Percentiles rank a stretch among this genome's conserved stretches.
These are phyloP conservation scores for Cornus florida DNA, from an alignment of 148 eudicot species.

Conservation along the genomic window DNA sequence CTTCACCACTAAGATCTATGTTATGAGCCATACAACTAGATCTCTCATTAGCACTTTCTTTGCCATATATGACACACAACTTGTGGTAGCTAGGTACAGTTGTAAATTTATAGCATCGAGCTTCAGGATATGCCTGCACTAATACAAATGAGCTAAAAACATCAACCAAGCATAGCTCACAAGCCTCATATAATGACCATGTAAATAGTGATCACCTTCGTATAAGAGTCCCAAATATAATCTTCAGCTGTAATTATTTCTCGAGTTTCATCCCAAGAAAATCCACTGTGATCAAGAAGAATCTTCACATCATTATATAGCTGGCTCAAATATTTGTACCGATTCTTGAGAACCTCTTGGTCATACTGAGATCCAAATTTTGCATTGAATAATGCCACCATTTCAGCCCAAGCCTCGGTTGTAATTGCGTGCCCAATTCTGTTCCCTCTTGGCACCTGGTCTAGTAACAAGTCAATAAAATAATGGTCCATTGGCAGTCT, in stretches of 20 bases:
- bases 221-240: slow-evolving; percentile 8
- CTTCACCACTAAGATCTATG: slow-evolving; percentile 1
- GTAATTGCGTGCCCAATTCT: slow-evolving; percentile 12
- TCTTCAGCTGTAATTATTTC: slow-evolving; percentile 19
- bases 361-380: slow-evolving; percentile 10
- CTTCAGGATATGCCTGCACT: slow-evolving; percentile 14
- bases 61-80: slow-evolving; percentile 11
- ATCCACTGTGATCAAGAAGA: slow-evolving; percentile 8
- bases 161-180: not conserved
- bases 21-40: not conserved
- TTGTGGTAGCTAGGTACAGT: slow-evolving; percentile 13
- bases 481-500: slow-evolving; percentile 8
- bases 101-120: slow-evolving; percentile 8
- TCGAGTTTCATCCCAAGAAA: slow-evolving; percentile 16
- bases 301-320: slow-evolving; percentile 9
- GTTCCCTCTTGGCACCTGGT: slow-evolving; percentile 15
- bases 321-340: slow-evolving; percentile 12
- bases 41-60: slow-evolving; percentile 9
- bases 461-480: slow-evolving; percentile 12
- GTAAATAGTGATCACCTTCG: slow-evolving; percentile 3
- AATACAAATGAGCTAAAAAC: not conserved
- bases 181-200: not conserved
- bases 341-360: slow-evolving; percentile 12
- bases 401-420: slow-evolving; percentile 11
- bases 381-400: slow-evolving; percentile 11